Evolutionary conservation across 768 basidiomycete species (phyloP).

Genomic region (Mycena vitilis): DNA sequence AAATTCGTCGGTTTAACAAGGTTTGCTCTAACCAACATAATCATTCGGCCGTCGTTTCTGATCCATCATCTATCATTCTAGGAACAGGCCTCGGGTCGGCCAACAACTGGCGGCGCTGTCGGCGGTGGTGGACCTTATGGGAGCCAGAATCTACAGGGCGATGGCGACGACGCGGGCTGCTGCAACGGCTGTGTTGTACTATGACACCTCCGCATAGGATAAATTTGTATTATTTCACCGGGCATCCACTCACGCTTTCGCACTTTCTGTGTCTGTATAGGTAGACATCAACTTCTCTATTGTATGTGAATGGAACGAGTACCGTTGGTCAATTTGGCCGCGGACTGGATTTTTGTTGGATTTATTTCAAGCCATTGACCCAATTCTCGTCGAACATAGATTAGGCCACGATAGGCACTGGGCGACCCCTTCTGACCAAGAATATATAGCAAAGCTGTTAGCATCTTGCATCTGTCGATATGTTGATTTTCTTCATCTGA

Average conservation of each 20-base stretch:
- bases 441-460: constrained; percentile 13
- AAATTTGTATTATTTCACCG: constrained; percentile 26
- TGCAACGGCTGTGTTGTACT: constrained; percentile 77
- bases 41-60: neutral
- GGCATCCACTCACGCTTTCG: constrained; percentile 10
- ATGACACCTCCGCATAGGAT: constrained; percentile 39
- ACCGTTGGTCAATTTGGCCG: neutral
- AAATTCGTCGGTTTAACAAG: constrained; percentile 95
- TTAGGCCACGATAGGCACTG: neutral
- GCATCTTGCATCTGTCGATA: constrained; percentile 14
- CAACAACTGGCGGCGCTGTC: constrained; percentile 63
- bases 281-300: constrained; percentile 16
- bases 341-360: neutral
- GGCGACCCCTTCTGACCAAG: neutral
- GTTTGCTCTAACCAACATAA: constrained; percentile 50
- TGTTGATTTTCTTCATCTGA: neutral
- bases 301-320: constrained; percentile 17
- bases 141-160: constrained; percentile 53
- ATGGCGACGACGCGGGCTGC: constrained; percentile 70
- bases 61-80: constrained; percentile 46
- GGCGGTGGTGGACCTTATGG: constrained; percentile 41
- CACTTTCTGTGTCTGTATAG: constrained; percentile 14
- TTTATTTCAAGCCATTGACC: neutral
- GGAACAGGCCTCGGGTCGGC: constrained; percentile 66
- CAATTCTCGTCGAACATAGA: neutral